A percentile compares a stretch with the other conserved stretches of the same genome.
phyloP scores from a whole-genome alignment of 2,329 filamentous ascomycete species.

The Polychaeton citri region DNA sequence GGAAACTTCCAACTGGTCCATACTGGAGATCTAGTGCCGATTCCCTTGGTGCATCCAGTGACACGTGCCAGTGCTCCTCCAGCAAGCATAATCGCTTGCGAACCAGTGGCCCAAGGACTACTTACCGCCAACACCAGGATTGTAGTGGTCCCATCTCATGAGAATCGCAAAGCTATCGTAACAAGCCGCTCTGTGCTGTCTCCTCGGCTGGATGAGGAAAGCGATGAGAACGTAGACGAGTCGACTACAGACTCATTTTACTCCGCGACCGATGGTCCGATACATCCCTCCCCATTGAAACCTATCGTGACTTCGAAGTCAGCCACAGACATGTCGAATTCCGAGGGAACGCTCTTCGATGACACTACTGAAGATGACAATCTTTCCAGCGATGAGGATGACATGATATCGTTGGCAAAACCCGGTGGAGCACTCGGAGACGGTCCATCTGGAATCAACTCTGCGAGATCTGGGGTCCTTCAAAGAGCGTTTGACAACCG shows the following conservation, averaged over 20 bases:
- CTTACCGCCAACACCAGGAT: slow-evolving; percentile 68
- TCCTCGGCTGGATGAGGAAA: slow-evolving; percentile 19
- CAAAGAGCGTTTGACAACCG: slow-evolving; percentile 61
- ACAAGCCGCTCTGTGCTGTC: slow-evolving; percentile 15
- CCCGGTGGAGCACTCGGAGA: slow-evolving; percentile 54
- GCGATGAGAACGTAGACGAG: slow-evolving; percentile 34
- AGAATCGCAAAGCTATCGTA: slow-evolving; percentile 36
- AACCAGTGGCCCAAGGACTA: slow-evolving; percentile 82
- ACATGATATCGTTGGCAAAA: slow-evolving; percentile 79
- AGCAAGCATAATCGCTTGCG: slow-evolving; percentile 81
- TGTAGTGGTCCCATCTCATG: slow-evolving; percentile 54
- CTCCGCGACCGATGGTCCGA: slow-evolving; percentile 69
- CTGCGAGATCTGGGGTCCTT: slow-evolving; percentile 66
- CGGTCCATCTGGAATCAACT: slow-evolving; percentile 66
- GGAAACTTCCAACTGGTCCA: slow-evolving; percentile 65
- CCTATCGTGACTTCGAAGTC: slow-evolving; percentile 25
- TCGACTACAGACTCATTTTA: slow-evolving; percentile 85
- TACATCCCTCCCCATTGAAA: slow-evolving; percentile 23
- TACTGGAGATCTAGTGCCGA: slow-evolving; percentile 65
- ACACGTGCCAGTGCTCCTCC: slow-evolving; percentile 75
- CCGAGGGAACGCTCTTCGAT: slow-evolving; percentile 39
- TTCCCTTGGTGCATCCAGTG: slow-evolving; percentile 71
- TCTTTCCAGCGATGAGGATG: slow-evolving; percentile 82
- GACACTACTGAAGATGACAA: slow-evolving; percentile 58
- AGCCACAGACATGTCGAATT: slow-evolving; percentile 28